A percentile compares a stretch with the other conserved stretches of the same genome.
Conservation (phyloP, 164 flowering plant species). For the Sedum album region DNA sequence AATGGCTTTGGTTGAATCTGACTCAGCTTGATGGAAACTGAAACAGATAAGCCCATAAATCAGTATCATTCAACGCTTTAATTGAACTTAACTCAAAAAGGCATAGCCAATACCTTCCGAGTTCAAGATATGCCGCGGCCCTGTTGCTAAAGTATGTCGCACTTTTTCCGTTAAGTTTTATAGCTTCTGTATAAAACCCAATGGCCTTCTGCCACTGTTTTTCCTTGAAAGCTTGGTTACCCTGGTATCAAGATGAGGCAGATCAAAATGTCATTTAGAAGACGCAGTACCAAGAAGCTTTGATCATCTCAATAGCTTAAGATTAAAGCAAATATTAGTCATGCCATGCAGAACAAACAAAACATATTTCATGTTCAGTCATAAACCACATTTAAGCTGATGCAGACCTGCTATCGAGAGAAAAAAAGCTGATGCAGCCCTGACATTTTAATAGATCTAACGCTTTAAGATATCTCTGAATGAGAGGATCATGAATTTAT, state of each 20-base stretch:
- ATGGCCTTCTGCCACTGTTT: constrained; percentile 88
- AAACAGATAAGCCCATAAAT: constrained; percentile 12
- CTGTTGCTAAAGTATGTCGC: constrained; percentile 94
- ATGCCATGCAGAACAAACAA: background rate
- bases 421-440: no score
- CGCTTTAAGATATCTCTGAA: no score
- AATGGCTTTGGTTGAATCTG: constrained; percentile 78
- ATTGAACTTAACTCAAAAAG: background rate
- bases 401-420: no score
- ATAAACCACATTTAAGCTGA: background rate
- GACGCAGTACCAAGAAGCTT: background rate
- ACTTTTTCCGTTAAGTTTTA: constrained; percentile 61
- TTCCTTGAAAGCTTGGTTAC: constrained; percentile 83
- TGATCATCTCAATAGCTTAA: background rate
- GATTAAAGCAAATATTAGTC: background rate
- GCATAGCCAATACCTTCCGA: constrained; percentile 48
- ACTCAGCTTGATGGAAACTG: constrained; percentile 86
- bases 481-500: no score
- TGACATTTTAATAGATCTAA: no score
- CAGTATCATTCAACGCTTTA: background rate
- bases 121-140: constrained; percentile 91
- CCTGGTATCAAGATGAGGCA: constrained; percentile 32
- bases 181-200: constrained; percentile 76
- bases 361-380: background rate
- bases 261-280: background rate